Evolutionary conservation across 352 stramenopile species (phyloP).

Genomic region (Globisporangium middletonii): DNA sequence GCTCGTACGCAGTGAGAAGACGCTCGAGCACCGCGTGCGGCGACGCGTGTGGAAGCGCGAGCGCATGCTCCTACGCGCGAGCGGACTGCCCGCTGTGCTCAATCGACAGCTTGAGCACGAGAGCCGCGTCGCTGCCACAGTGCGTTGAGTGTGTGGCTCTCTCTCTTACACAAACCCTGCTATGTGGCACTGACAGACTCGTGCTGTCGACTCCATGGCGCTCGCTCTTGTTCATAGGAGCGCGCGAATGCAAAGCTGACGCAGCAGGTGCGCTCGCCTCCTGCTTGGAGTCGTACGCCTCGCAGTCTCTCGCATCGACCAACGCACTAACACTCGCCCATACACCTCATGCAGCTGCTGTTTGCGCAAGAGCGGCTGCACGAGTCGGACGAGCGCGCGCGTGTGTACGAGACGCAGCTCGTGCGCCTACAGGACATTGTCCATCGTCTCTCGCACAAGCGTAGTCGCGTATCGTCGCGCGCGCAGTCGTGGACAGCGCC

Average conservation of each 20-base stretch:
- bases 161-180: background rate
- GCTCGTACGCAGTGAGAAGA: conserved; percentile 24
- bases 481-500: conserved; percentile 3
- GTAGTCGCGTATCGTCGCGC: conserved; percentile 2
- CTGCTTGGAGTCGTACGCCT: too few relatives aligned
- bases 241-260: conserved; percentile 54
- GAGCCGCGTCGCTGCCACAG: conserved; percentile 26
- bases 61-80: conserved; percentile 36
- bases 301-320: background rate
- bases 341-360: conserved; percentile 21
- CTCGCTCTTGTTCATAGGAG: conserved; percentile 19
- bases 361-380: conserved; percentile 38
- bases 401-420: conserved; percentile 44
- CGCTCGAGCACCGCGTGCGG: conserved; percentile 28
- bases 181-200: background rate
- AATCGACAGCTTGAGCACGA: conserved; percentile 28
- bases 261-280: conserved; percentile 31
- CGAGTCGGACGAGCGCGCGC: conserved; percentile 38
- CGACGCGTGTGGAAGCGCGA: conserved; percentile 54
- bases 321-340: background rate
- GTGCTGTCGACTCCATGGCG: background rate
- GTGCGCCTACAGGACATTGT: conserved; percentile 28
- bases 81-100: conserved; percentile 21
- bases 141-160: conserved; percentile 12
- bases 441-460: conserved; percentile 18